These are phyloP conservation scores for Aureobasidium sp. DNA, from an alignment of 2,329 filamentous ascomycete species.

Conservation along the genomic window DNA sequence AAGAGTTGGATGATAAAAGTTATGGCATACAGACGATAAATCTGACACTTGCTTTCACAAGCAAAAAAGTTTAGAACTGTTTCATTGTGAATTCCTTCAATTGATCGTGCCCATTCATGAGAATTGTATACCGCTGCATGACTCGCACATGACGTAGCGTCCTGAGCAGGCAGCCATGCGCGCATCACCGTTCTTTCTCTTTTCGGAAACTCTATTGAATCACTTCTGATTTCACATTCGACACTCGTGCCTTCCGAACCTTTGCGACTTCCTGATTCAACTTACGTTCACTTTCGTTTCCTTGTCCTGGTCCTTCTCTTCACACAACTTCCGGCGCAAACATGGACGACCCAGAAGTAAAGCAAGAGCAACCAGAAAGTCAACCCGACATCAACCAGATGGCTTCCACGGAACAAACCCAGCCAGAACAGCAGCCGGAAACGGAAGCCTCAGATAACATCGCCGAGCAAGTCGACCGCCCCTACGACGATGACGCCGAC, in stretches of 20 bases:
- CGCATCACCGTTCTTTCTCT: conserved; percentile 2
- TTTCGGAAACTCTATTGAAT: not conserved
- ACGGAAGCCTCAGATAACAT: not conserved
- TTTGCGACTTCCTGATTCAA: not conserved
- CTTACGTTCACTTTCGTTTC: not conserved
- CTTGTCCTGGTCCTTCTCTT: not conserved
- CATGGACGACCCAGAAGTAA: conserved; percentile 2
- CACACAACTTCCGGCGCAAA: conserved; percentile 3
- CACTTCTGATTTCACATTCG: not conserved
- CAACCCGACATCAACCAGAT: not conserved
- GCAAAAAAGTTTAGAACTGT: not conserved
- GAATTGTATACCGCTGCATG: conserved; percentile 2
- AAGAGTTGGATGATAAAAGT: not conserved
- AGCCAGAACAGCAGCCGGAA: not conserved
- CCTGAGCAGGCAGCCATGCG: not conserved
- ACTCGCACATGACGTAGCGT: conserved; percentile 2
- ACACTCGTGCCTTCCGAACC: not conserved
- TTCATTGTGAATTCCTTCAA: not conserved
- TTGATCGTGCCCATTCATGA: not conserved
- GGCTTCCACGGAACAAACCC: not conserved
- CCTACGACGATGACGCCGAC: conserved; percentile 25
- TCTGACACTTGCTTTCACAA: not conserved
- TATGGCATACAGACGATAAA: not conserved
- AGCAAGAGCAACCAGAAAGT: not conserved
- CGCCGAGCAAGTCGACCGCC: not conserved